A percentile compares a stretch with the other conserved stretches of the same genome.
Evolutionary conservation across 495 filamentous ascomycete species (phyloP).

Genomic region (Aspergillus campestris): DNA sequence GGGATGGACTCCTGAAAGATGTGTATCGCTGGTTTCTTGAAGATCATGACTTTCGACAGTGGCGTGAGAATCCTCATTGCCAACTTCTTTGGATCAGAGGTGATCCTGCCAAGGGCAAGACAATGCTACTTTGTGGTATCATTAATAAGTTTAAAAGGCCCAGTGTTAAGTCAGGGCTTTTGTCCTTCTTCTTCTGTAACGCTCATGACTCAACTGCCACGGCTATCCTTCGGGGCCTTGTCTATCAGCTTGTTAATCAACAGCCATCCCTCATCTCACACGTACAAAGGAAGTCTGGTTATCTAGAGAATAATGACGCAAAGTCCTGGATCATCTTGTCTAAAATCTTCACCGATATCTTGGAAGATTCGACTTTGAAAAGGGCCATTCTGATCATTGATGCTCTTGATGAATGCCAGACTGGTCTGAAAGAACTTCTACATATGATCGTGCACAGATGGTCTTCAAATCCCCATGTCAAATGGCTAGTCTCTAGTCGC

Average conservation of each 20-base stretch:
- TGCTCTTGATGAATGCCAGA: constrained; percentile 41
- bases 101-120: constrained; percentile 27
- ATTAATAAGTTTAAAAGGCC: constrained; percentile 28
- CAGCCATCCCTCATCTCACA: too few relatives aligned
- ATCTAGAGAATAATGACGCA: too few relatives aligned
- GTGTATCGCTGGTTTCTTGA: constrained; percentile 37
- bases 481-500: constrained; percentile 26
- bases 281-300: too few relatives aligned
- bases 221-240: too few relatives aligned
- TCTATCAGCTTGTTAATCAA: too few relatives aligned
- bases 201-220: too few relatives aligned
- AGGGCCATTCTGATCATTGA: constrained; percentile 35
- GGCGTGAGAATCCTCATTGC: not conserved
- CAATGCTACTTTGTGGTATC: constrained; percentile 35
- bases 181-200: too few relatives aligned
- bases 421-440: constrained; percentile 19
- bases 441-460: constrained; percentile 18
- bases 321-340: constrained; percentile 22
- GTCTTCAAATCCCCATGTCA: constrained; percentile 8
- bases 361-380: constrained; percentile 20
- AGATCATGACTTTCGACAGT: constrained; percentile 24
- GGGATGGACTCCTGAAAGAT: constrained; percentile 31
- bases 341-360: constrained; percentile 24
- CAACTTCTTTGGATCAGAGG: constrained; percentile 20
- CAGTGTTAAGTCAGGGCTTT: too few relatives aligned